Conservation (phyloP, 192 early-diverging fungal species). For the Backusella morwellensis region DNA sequence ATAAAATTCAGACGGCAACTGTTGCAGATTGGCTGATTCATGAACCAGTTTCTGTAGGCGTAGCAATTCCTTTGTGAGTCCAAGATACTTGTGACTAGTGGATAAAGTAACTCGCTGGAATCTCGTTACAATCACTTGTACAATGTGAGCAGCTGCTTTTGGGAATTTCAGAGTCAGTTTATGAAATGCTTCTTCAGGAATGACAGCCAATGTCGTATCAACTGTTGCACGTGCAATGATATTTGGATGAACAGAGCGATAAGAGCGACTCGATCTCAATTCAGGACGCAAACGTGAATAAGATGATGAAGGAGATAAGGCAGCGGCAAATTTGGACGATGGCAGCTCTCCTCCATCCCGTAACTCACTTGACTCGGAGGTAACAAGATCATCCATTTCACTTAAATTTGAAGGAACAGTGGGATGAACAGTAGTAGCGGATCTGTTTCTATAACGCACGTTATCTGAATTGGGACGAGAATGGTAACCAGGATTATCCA, state of each 20-base stretch:
- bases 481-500: background rate
- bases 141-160: conserved; percentile 89
- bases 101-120: conserved; percentile 94
- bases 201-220: conserved; percentile 90
- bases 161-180: conserved; percentile 89
- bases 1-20: conserved; percentile 56
- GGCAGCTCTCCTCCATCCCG: background rate
- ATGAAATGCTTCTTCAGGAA: conserved; percentile 92
- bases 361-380: background rate
- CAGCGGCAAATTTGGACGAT: background rate
- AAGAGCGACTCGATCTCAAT: background rate
- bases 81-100: conserved; percentile 87
- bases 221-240: conserved; percentile 82
- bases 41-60: conserved; percentile 82
- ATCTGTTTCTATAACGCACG: conserved; percentile 3
- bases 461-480: background rate
- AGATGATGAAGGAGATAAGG: background rate
- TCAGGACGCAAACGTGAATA: background rate
- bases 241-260: conserved; percentile 61
- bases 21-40: conserved; percentile 58
- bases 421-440: background rate
- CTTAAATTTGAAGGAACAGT: background rate
- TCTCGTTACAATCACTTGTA: conserved; percentile 93
- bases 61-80: conserved; percentile 82
- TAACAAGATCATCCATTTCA: background rate